phyloP scores from a whole-genome alignment of 2,329 filamentous ascomycete genomes.

The Alternaria atra region DNA sequence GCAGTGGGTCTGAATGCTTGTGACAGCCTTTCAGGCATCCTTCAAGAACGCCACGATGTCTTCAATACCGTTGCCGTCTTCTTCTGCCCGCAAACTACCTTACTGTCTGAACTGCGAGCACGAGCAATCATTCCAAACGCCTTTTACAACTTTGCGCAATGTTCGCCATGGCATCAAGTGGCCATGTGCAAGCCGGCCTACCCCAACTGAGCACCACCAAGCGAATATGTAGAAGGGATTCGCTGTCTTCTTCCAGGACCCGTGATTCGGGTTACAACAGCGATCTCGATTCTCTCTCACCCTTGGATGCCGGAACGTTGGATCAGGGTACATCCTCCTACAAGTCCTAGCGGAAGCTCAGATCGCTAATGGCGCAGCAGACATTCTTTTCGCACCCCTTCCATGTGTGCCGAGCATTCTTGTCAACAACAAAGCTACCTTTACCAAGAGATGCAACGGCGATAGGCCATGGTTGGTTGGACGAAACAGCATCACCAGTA shows the following conservation, averaged over 20 bases:
- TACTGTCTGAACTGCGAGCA: slow-evolving; percentile 5
- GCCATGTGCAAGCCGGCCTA: slow-evolving; percentile 19
- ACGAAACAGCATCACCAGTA: slow-evolving; percentile 4
- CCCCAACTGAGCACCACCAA: slow-evolving; percentile 30
- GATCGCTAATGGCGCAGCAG: slow-evolving; percentile 19
- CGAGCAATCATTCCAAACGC: not conserved
- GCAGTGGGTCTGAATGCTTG: slow-evolving; percentile 23
- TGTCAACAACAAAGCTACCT: slow-evolving; percentile 9
- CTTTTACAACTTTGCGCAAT: slow-evolving; percentile 21
- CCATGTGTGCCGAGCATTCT: slow-evolving; percentile 15
- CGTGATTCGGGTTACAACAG: slow-evolving; percentile 45
- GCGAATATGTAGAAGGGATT: slow-evolving; percentile 33
- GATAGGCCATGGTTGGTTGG: not conserved
- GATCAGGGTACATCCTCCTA: slow-evolving; percentile 27
- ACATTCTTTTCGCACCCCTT: slow-evolving; percentile 10
- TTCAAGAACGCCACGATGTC: slow-evolving; percentile 1
- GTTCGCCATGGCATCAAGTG: slow-evolving; percentile 15
- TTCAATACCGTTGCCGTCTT: not conserved
- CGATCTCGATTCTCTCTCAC: slow-evolving; percentile 40
- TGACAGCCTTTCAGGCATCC: slow-evolving; percentile 21
- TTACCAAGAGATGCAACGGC: slow-evolving; percentile 16
- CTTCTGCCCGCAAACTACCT: not conserved
- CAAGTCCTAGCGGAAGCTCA: not conserved
- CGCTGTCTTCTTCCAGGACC: slow-evolving; percentile 37
- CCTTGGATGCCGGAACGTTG: slow-evolving; percentile 27